A percentile compares a stretch with the other conserved stretches of the same genome.
These are phyloP conservation scores for Malus hybrid DNA, from an alignment of 331 rosid species.

Conservation along the genomic window DNA sequence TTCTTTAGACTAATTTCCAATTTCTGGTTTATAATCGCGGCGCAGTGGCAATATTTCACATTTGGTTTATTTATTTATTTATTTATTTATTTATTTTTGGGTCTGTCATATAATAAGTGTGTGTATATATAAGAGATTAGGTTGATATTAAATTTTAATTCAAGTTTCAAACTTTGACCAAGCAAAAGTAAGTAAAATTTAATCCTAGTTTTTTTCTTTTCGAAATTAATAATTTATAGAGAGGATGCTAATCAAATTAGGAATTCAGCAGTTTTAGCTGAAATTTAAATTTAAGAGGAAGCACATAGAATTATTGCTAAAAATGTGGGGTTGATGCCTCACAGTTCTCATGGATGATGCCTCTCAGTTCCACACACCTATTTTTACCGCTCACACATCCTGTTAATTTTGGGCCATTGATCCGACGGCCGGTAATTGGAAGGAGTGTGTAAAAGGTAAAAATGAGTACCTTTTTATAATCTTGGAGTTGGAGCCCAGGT, in stretches of 20 bases:
- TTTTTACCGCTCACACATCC: too few relatives aligned
- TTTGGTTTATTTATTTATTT: background rate
- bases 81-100: background rate
- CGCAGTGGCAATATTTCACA: background rate
- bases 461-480: too few relatives aligned
- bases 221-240: background rate
- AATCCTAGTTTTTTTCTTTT: background rate
- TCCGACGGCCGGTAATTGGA: too few relatives aligned
- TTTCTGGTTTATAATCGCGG: background rate
- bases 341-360: background rate
- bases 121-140: background rate
- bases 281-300: background rate
- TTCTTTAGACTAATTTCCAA: background rate
- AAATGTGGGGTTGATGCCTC: background rate
- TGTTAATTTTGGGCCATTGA: too few relatives aligned
- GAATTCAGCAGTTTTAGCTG: background rate
- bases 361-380: too few relatives aligned
- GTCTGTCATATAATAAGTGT: background rate
- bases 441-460: too few relatives aligned
- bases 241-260: background rate
- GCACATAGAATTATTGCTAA: too few relatives aligned
- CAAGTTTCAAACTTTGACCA: background rate
- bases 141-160: background rate
- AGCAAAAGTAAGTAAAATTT: too few relatives aligned
- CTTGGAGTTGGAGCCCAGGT: too few relatives aligned